These are phyloP conservation scores for Ceratocystis huliohia DNA, from an alignment of 2,329 filamentous ascomycete species.

Conservation along the genomic window DNA sequence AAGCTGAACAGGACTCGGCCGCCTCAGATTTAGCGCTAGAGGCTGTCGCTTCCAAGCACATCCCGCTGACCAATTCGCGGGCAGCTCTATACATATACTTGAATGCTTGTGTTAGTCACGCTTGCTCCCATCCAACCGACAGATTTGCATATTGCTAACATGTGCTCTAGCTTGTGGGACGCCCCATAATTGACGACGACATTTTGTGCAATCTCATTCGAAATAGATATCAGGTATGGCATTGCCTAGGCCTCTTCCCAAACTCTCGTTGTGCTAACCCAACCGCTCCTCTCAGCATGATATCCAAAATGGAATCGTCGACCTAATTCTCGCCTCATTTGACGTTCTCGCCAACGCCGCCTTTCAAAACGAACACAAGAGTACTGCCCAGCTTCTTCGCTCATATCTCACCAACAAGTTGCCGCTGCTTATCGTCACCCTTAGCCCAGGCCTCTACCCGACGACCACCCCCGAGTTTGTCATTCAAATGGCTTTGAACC, in stretches of 20 bases:
- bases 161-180: constrained; percentile 54
- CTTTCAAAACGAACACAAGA: constrained; percentile 47
- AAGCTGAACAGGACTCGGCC: constrained; percentile 32
- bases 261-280: not conserved
- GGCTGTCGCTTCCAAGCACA: constrained; percentile 45
- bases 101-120: constrained; percentile 56
- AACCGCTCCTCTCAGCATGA: constrained; percentile 44
- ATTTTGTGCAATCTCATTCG: constrained; percentile 68
- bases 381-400: constrained; percentile 58
- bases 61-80: constrained; percentile 61
- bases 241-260: not conserved
- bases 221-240: constrained; percentile 65
- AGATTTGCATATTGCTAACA: not conserved
- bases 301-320: constrained; percentile 61
- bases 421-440: constrained; percentile 40
- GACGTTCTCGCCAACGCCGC: constrained; percentile 80
- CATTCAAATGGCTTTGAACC: constrained; percentile 57
- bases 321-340: constrained; percentile 78
- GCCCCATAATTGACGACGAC: constrained; percentile 71
- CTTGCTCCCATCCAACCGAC: not conserved
- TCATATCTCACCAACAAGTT: constrained; percentile 71
- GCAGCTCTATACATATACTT: constrained; percentile 77
- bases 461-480: constrained; percentile 63
- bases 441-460: constrained; percentile 54
- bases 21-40: constrained; percentile 37